phyloP scores from a whole-genome alignment of 768 basidiomycete species.

The Rhodotorula toruloides region DNA sequence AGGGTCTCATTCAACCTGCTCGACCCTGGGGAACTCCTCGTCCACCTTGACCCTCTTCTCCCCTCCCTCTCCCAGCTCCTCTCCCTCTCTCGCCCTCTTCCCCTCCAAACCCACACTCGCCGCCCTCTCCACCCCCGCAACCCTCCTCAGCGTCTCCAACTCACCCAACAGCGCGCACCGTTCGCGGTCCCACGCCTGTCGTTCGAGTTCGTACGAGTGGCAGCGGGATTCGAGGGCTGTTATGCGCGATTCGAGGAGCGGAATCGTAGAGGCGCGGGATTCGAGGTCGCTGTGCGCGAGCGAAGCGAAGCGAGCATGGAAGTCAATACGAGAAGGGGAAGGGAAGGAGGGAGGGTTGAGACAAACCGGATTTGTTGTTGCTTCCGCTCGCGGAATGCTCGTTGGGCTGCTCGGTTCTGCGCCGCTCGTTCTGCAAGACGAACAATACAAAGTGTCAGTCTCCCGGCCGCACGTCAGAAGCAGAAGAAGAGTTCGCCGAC shows the following conservation, averaged over 20 bases:
- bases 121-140: neutral
- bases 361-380: slow-evolving; percentile 77
- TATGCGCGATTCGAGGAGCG: neutral
- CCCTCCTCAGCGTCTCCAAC: neutral
- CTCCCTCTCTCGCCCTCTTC: neutral
- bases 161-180: neutral
- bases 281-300: slow-evolving; percentile 1
- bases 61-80: neutral
- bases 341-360: too few species aligned
- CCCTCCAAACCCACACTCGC: neutral
- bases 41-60: too few species aligned
- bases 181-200: neutral
- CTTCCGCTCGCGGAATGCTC: slow-evolving; percentile 93
- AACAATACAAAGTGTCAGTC: slow-evolving; percentile 48
- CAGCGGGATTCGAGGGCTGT: neutral
- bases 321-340: neutral
- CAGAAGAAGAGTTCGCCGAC: neutral
- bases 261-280: neutral
- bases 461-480: neutral
- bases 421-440: slow-evolving; percentile 60
- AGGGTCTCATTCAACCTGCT: too few species aligned
- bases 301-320: neutral
- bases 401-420: slow-evolving; percentile 92
- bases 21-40: too few species aligned
- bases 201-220: neutral